These are phyloP conservation scores for Fusarium graminum DNA, from an alignment of 2,329 filamentous ascomycete species.

Conservation along the genomic window DNA sequence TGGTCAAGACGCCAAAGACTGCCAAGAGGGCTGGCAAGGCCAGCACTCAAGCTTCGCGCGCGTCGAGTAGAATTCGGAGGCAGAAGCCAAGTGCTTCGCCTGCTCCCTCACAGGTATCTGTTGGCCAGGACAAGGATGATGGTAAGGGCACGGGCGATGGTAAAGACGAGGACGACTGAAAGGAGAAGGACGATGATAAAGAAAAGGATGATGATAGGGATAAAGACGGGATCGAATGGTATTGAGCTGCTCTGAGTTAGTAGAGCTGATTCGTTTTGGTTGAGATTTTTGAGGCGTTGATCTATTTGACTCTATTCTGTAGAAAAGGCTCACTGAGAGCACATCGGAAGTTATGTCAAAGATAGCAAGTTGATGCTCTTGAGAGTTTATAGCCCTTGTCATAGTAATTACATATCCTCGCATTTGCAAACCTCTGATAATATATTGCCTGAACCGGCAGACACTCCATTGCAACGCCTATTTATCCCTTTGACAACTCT, in stretches of 20 bases:
- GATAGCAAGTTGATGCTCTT: too few species aligned
- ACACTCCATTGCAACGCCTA: conserved; percentile 36
- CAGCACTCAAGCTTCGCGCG: conserved; percentile 15
- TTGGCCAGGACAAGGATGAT: neutral
- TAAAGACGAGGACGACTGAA: neutral
- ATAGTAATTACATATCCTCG: conserved; percentile 1
- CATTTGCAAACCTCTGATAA: neutral
- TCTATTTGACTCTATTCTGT: neutral
- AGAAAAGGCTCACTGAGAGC: too few species aligned
- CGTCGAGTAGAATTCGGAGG: conserved; percentile 28
- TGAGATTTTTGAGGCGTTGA: neutral
- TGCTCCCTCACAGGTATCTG: neutral
- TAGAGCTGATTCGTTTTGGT: neutral
- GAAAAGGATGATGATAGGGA: neutral
- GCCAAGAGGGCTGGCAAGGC: conserved; percentile 14
- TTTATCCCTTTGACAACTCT: conserved; percentile 36
- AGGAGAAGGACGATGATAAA: neutral
- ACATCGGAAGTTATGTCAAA: too few species aligned
- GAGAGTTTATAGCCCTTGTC: neutral
- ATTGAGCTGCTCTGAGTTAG: neutral
- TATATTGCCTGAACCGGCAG: neutral
- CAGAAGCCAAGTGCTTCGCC: conserved; percentile 5
- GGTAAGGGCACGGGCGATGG: neutral
- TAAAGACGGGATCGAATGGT: too few species aligned
- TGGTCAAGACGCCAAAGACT: conserved; percentile 9